phyloP scores from a whole-genome alignment of 768 basidiomycete genomes.

The Pulveroboletus ravenelii region DNA sequence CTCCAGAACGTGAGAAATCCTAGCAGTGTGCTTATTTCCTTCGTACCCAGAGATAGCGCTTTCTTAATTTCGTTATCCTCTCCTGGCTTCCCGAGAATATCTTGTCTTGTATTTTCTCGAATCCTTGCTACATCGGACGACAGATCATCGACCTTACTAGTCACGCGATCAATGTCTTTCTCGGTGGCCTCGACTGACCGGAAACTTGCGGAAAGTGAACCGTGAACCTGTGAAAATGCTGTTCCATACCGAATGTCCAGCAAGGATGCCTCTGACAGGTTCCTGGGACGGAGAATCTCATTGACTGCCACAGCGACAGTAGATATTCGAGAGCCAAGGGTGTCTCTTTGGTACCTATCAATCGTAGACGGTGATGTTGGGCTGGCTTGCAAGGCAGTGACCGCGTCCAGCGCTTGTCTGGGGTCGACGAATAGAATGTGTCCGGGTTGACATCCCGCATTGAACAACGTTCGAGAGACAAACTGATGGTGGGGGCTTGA shows the following conservation, averaged over 20 bases:
- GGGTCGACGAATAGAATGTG: conserved; percentile 52
- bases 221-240: conserved; percentile 36
- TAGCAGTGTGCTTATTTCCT: conserved; percentile 29
- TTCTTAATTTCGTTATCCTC: conserved; percentile 19
- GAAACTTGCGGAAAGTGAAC: conserved; percentile 37
- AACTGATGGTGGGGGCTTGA: conserved; percentile 15
- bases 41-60: conserved; percentile 27
- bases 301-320: conserved; percentile 40
- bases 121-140: conserved; percentile 37
- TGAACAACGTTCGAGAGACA: conserved; percentile 20
- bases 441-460: conserved; percentile 24
- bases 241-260: conserved; percentile 33
- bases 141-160: conserved; percentile 34
- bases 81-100: conserved; percentile 35
- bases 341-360: conserved; percentile 62
- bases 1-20: conserved; percentile 37
- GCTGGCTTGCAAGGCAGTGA: conserved; percentile 43
- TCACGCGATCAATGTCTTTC: conserved; percentile 34
- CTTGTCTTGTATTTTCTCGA: conserved; percentile 31
- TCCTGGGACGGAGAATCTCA: conserved; percentile 10
- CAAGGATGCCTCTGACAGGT: conserved; percentile 5
- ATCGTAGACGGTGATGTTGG: conserved; percentile 46
- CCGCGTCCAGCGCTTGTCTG: conserved; percentile 50
- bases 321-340: conserved; percentile 55
- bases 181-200: conserved; percentile 28